Evolutionary conservation across 139 green algal genomes (phyloP).

Genomic region (Chlorella sp.): DNA sequence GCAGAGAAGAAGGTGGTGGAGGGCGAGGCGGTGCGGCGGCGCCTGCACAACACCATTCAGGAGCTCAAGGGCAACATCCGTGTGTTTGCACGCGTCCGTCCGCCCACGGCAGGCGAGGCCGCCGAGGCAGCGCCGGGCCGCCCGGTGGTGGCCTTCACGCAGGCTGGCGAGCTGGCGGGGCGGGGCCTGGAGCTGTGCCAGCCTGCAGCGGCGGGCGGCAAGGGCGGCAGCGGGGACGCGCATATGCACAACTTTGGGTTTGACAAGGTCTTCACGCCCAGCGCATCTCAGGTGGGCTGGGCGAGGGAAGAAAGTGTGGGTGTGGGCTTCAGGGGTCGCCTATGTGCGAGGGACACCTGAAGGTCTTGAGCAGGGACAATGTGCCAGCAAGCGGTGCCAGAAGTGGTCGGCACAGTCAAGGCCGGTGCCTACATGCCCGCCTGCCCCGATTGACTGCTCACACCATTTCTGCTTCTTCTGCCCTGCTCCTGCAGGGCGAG

Average conservation of each 20-base stretch:
- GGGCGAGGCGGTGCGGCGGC: slow-evolving; percentile 62
- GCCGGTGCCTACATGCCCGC: background rate
- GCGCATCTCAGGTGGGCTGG: slow-evolving; percentile 4
- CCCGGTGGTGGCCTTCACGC: slow-evolving; percentile 43
- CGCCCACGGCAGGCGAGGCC: slow-evolving; percentile 32
- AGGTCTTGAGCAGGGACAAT: too few species aligned
- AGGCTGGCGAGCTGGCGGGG: slow-evolving; percentile 55
- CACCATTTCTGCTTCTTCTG: slow-evolving; percentile 2
- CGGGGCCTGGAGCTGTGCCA: slow-evolving; percentile 50
- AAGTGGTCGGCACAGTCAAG: background rate
- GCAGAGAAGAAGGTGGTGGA: slow-evolving; percentile 42
- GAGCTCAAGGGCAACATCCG: slow-evolving; percentile 90
- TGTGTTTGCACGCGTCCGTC: slow-evolving; percentile 87
- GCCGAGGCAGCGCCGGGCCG: slow-evolving; percentile 27
- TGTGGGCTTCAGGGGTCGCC: background rate
- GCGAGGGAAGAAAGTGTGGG: background rate
- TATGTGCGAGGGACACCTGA: background rate
- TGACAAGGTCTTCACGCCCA: slow-evolving; percentile 78
- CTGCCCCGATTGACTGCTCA: background rate
- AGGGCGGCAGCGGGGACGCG: slow-evolving; percentile 12
- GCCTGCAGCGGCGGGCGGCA: slow-evolving; percentile 1
- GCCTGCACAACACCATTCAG: slow-evolving; percentile 84
- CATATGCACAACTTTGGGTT: slow-evolving; percentile 80
- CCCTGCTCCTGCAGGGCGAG: slow-evolving; percentile 66
- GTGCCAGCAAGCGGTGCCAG: background rate